A percentile compares a stretch with the other conserved stretches of the same genome.
These are phyloP conservation scores for Citrus medica DNA, from an alignment of 345 rosid genomes.

Conservation along the genomic window DNA sequence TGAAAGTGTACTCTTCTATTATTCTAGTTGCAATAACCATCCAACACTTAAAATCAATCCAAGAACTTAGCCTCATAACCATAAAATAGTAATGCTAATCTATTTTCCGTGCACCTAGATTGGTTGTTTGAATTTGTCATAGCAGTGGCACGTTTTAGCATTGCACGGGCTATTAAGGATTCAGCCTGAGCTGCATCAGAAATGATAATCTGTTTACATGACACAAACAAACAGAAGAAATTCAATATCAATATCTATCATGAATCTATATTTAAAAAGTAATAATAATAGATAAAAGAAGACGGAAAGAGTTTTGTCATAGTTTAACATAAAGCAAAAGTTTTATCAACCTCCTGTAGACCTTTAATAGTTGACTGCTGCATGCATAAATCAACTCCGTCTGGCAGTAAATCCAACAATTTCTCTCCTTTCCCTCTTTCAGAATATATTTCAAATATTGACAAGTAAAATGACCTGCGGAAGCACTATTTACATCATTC, in stretches of 20 bases:
- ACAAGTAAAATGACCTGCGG: slow-evolving; percentile 53
- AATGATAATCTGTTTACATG: slow-evolving; percentile 46
- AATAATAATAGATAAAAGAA: background rate
- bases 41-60: background rate
- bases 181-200: slow-evolving; percentile 58
- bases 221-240: slow-evolving; percentile 5
- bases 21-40: background rate
- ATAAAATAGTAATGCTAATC: background rate
- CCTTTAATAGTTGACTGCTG: slow-evolving; percentile 73
- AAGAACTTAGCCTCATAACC: background rate
- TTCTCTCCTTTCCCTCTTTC: slow-evolving; percentile 82
- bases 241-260: slow-evolving; percentile 10
- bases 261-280: background rate
- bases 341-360: slow-evolving; percentile 55
- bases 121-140: slow-evolving; percentile 77
- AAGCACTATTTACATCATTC: slow-evolving; percentile 2
- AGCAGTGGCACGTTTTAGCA: slow-evolving; percentile 82
- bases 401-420: slow-evolving; percentile 55
- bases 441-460: slow-evolving; percentile 77
- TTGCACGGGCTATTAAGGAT: slow-evolving; percentile 59
- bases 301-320: background rate
- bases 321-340: background rate
- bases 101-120: slow-evolving; percentile 54
- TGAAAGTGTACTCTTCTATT: background rate
- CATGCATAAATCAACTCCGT: slow-evolving; percentile 57